Conservation (phyloP, 495 filamentous ascomycete genomes). For the Penicillium lagena region DNA sequence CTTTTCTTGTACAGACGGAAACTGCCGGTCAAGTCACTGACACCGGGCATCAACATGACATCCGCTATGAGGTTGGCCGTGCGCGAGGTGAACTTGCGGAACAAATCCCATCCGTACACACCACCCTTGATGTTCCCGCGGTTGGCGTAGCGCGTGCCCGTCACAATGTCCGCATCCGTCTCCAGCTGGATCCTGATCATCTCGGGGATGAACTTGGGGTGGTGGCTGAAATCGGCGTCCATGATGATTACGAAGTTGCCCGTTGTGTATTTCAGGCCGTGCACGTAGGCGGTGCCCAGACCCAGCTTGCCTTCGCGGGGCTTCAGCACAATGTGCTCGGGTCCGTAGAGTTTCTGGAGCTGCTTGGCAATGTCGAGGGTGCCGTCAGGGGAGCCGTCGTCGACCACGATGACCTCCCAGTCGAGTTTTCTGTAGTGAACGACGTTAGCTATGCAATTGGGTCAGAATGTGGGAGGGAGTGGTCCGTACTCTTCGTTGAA, state of each 20-base stretch:
- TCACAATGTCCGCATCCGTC: constrained; percentile 86
- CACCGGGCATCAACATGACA: constrained; percentile 88
- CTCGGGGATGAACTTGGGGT: constrained; percentile 89
- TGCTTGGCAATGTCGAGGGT: constrained; percentile 86
- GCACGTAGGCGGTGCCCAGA: constrained; percentile 93
- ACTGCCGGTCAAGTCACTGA: constrained; percentile 90
- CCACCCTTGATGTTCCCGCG: constrained; percentile 59
- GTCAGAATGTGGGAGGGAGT: neutral
- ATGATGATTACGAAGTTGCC: constrained; percentile 98
- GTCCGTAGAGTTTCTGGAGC: constrained; percentile 73
- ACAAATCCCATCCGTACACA: constrained; percentile 96
- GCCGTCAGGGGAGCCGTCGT: constrained; percentile 95
- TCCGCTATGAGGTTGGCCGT: constrained; percentile 94
- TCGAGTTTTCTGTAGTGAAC: constrained; percentile 65
- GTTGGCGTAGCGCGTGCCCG: constrained; percentile 86
- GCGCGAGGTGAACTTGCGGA: constrained; percentile 85
- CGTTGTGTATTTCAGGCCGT: constrained; percentile 78
- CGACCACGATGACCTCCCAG: constrained; percentile 96
- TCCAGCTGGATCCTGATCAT: constrained; percentile 74
- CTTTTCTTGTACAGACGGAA: constrained; percentile 91
- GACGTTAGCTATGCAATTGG: neutral
- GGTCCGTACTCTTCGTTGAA: constrained; percentile 64
- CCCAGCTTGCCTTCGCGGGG: constrained; percentile 90
- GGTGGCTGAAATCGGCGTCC: constrained; percentile 99
- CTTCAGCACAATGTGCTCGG: constrained; percentile 72